Conservation (phyloP, 2,329 filamentous ascomycete species). For the Aspergillus pseudonomiae region DNA sequence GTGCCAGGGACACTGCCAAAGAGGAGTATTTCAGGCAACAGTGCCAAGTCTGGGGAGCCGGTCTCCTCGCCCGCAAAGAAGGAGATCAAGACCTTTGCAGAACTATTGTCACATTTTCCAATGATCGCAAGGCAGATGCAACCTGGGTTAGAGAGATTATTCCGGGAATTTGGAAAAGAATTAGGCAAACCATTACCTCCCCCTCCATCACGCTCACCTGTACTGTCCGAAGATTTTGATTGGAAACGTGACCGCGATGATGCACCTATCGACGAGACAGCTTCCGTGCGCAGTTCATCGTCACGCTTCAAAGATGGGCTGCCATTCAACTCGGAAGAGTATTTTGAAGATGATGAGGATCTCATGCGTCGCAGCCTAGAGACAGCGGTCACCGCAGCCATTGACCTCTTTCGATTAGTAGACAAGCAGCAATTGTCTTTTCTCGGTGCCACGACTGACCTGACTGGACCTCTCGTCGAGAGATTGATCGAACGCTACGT, state of each 20-base stretch:
- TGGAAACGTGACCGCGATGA: constrained; percentile 32
- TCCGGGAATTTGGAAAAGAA: constrained; percentile 83
- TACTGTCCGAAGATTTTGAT: constrained; percentile 62
- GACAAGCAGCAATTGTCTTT: constrained; percentile 94
- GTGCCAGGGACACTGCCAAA: constrained; percentile 46
- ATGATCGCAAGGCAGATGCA: constrained; percentile 98
- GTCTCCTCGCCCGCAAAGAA: constrained; percentile 65
- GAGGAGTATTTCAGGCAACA: constrained; percentile 22
- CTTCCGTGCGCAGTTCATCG: constrained; percentile 38
- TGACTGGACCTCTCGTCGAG: constrained; percentile 91
- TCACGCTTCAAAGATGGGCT: constrained; percentile 41
- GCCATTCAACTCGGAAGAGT: constrained; percentile 65
- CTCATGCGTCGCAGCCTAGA: constrained; percentile 86
- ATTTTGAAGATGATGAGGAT: constrained; percentile 87
- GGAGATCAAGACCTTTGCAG: constrained; percentile 86
- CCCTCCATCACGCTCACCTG: constrained; percentile 58
- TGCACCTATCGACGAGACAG: constrained; percentile 43
- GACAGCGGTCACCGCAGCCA: constrained; percentile 87
- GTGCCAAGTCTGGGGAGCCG: constrained; percentile 37
- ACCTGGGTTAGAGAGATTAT: constrained; percentile 81
- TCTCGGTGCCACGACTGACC: constrained; percentile 86
- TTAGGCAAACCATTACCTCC: constrained; percentile 83
- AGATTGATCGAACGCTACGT: constrained; percentile 94
- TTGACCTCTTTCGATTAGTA: constrained; percentile 92
- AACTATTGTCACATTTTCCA: constrained; percentile 87